Evolutionary conservation across 129 eudicot species (phyloP).

Genomic region (Flaveria sonorensis): DNA sequence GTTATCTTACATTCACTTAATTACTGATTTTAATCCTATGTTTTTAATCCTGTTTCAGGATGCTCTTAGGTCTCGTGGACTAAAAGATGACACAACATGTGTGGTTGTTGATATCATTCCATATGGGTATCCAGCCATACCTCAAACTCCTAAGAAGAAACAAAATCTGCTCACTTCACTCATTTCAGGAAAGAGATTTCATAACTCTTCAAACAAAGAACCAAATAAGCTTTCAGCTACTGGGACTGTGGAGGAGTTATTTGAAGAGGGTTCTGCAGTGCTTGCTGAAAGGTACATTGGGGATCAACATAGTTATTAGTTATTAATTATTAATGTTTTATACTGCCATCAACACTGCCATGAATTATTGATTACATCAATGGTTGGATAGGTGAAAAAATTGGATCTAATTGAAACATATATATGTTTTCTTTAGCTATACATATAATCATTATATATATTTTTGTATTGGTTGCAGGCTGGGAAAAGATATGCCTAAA

Average conservation of each 20-base stretch:
- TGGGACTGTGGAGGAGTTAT: conserved; percentile 93
- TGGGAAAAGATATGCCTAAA: conserved; percentile 79
- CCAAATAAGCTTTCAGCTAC: conserved; percentile 82
- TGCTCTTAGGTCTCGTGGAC: conserved; percentile 95
- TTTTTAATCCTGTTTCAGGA: conserved; percentile 45
- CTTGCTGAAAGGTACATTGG: conserved; percentile 86
- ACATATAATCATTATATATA: not conserved
- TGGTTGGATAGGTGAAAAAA: not conserved
- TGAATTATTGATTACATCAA: not conserved
- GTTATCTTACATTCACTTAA: not conserved
- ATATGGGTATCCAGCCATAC: conserved; percentile 63
- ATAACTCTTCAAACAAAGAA: conserved; percentile 48
- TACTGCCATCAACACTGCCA: not conserved
- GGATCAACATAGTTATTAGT: not conserved
- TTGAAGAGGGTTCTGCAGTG: conserved; percentile 99
- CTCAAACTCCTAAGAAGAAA: conserved; percentile 71
- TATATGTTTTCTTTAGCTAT: not conserved
- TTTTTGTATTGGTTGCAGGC: conserved; percentile 47
- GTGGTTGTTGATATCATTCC: conserved; percentile 98
- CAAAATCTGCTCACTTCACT: conserved; percentile 66
- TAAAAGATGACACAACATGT: conserved; percentile 99
- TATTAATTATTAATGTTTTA: not conserved
- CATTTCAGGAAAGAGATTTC: conserved; percentile 63
- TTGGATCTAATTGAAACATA: not conserved
- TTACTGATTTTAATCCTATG: not conserved